Base-by-base conservation (phyloP, 176 grass and related monocot genomes). In the Lolium perenne region DNA sequence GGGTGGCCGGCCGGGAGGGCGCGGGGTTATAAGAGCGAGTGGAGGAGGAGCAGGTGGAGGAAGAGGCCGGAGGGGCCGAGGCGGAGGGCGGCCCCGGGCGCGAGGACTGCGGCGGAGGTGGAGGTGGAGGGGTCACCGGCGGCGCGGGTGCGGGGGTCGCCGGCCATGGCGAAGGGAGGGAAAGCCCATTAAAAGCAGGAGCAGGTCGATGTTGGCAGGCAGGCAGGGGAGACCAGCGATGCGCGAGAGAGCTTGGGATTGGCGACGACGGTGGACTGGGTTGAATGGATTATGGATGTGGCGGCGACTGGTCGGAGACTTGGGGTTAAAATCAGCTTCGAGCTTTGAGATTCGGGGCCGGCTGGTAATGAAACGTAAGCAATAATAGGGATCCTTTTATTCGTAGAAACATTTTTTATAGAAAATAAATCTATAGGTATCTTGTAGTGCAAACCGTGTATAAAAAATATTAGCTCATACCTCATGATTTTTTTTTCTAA, bases 21-120 rank as follows among this genome's bases (percentile, higher is more conserved):
- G 38, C 12, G 45, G 83, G 82, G 92, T 63, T 92, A 95, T 94
- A 94, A 94, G 16, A 94, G 94, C 26, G 97, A 96, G 86, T 94
- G 94, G 71, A 92, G 94, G 79, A 94, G 92, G 76, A 93, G 87
- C 17, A 98, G 93, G 80, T 98, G 95, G 68, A 95, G 91, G 26
- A 89, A 53, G 40, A 98, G 91, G 62, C 81, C 86, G 82, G 87
- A 92, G 79, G 77, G 88, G 40, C 75, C 89, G 65, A 86, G 74
- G 63, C 84, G 22, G 32, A 71, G 79, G 4, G 73, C 84, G 74
- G 64, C 79, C 53, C 78, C 21, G 26, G 53, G 53, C 3, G 45
- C 78, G 71, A 87, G 62, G 83, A 89, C 59, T 69, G 21, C 87
- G 54, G n/a, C 38, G 25, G 68, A 49, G 74, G 82, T 0, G 53